Evolutionary conservation across 345 rosid species (phyloP).

Genomic region (Stellera chamaejasme): DNA sequence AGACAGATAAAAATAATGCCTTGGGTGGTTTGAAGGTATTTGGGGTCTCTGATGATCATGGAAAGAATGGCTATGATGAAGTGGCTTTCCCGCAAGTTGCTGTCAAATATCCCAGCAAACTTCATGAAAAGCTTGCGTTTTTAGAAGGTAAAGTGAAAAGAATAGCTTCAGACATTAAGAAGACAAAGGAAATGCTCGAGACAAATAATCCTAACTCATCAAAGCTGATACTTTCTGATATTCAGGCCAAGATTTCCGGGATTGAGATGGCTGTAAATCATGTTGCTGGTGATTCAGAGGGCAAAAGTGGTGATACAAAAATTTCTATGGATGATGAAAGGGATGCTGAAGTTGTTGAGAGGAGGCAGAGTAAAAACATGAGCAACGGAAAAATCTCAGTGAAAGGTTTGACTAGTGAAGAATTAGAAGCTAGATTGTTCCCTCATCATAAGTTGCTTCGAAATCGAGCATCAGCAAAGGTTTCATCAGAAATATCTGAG

Average conservation of each 20-base stretch:
- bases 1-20: conserved; percentile 25
- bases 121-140: conserved; percentile 94
- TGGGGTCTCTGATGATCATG: conserved; percentile 36
- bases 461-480: conserved; percentile 37
- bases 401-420: conserved; percentile 55
- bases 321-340: conserved; percentile 17
- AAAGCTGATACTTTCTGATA: conserved; percentile 55
- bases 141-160: conserved; percentile 93
- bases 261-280: conserved; percentile 69
- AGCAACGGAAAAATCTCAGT: conserved; percentile 28
- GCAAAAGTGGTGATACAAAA: conserved; percentile 14
- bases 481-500: conserved; percentile 22
- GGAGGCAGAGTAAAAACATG: conserved; percentile 18
- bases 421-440: conserved; percentile 85
- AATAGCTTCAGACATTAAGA: conserved; percentile 84
- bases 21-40: conserved; percentile 21
- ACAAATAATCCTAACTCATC: conserved; percentile 78
- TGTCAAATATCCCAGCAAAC: conserved; percentile 51
- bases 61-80: conserved; percentile 20
- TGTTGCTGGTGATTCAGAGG: conserved; percentile 36
- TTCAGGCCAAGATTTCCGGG: conserved; percentile 86
- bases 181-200: conserved; percentile 89
- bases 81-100: conserved; percentile 12
- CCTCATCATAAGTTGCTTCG: conserved; percentile 92
- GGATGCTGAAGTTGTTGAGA: conserved; percentile 21